Evolutionary conservation across 768 basidiomycete genomes (phyloP).

Genomic region (Vishniacozyma victoriae): DNA sequence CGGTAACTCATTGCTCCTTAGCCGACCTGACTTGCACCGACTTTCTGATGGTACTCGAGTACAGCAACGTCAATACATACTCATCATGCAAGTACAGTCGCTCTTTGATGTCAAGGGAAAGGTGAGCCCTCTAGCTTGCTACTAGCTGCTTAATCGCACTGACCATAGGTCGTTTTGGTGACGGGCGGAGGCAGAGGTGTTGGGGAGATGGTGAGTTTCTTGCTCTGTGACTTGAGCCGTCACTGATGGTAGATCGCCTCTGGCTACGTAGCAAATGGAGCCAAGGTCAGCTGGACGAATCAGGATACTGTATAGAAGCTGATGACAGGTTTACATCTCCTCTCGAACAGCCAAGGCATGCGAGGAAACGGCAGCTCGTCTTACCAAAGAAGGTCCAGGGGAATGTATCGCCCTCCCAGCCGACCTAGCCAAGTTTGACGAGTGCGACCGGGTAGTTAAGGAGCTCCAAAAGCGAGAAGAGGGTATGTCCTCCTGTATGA

Average conservation of each 20-base stretch:
- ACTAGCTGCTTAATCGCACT: too few species aligned
- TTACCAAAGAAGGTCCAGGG: constrained; percentile 56
- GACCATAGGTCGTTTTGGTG: constrained; percentile 52
- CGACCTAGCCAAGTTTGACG: constrained; percentile 55
- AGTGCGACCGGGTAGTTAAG: constrained; percentile 55
- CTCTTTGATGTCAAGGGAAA: constrained; percentile 54
- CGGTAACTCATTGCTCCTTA: too few species aligned
- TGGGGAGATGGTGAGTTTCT: constrained; percentile 57
- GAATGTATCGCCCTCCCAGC: constrained; percentile 56
- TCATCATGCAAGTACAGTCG: constrained; percentile 24
- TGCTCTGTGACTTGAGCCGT: neutral
- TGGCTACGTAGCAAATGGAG: constrained; percentile 61
- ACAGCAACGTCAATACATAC: too few species aligned
- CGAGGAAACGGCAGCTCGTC: constrained; percentile 53
- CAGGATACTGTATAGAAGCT: neutral
- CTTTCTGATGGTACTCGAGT: too few species aligned
- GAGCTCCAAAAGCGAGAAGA: constrained; percentile 56
- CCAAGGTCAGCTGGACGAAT: constrained; percentile 44
- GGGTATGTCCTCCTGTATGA: constrained; percentile 26
- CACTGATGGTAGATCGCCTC: constrained; percentile 54
- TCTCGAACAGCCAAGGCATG: constrained; percentile 57
- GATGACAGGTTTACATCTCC: constrained; percentile 56
- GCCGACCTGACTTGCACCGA: too few species aligned
- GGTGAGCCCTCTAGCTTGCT: constrained; percentile 12
- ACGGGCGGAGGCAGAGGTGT: constrained; percentile 65